phyloP scores from a whole-genome alignment of 2,329 filamentous ascomycete genomes.

The Clarireedia paspali region DNA sequence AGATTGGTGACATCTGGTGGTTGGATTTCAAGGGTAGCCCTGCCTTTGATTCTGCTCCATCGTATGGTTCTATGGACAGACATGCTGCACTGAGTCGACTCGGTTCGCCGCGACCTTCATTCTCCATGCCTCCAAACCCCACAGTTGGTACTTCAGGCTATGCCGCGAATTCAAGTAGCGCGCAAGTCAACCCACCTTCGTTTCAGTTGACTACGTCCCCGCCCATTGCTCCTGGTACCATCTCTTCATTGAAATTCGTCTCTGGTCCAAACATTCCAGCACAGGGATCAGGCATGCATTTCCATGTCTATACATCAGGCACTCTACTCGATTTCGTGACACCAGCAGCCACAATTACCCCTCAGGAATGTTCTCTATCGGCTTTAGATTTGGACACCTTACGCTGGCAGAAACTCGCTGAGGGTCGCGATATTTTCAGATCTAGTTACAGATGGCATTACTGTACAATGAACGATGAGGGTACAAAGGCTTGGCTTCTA shows the following conservation, averaged over 20 bases:
- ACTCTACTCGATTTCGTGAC: conserved; percentile 92
- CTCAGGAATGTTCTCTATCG: conserved; percentile 83
- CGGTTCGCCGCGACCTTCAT: conserved; percentile 46
- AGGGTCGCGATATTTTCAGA: conserved; percentile 89
- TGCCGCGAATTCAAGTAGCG: conserved; percentile 59
- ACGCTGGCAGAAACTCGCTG: conserved; percentile 90
- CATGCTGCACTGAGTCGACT: conserved; percentile 26
- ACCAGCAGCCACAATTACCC: conserved; percentile 77
- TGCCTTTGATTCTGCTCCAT: conserved; percentile 66
- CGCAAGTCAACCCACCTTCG: conserved; percentile 58
- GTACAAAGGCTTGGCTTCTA: conserved; percentile 94
- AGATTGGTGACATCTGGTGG: conserved; percentile 95
- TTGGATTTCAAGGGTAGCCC: conserved; percentile 87
- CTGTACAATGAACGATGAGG: conserved; percentile 90
- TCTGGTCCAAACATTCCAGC: conserved; percentile 80
- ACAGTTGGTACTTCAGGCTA: conserved; percentile 55
- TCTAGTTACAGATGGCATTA: conserved; percentile 96
- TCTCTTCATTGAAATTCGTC: conserved; percentile 84
- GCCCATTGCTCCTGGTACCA: conserved; percentile 78
- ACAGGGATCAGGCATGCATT: conserved; percentile 87
- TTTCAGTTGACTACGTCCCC: conserved; percentile 65
- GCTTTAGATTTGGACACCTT: conserved; percentile 80
- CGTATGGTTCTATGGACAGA: conserved; percentile 44
- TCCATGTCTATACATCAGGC: conserved; percentile 89
- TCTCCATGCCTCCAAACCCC: conserved; percentile 41